Base-by-base conservation (phyloP, 768 basidiomycete species). In the Leucocoprinus birnbaumii region DNA sequence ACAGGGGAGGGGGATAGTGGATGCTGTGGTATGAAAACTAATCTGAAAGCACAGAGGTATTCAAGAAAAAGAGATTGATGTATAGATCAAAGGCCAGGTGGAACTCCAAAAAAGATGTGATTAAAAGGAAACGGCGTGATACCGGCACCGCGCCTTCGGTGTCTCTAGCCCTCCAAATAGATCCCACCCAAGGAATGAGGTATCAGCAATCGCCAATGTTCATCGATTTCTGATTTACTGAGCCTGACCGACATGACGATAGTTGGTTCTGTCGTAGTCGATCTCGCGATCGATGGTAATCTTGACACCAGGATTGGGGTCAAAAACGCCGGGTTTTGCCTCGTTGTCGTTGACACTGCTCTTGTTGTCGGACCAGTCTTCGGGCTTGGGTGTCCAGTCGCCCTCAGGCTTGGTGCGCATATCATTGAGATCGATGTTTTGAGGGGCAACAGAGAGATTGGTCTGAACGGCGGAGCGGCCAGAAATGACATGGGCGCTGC, bases 401-500 rank as follows among this genome's bases (percentile, higher is more conserved):
- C 67, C 72, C 55, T 77, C 77, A 19, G 74, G 72, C 61, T 79
- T 79, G 45, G 71, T 58, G 52, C 74, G 74, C 65, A 83, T 78
- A 47, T 80, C 74, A 60, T 84, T 80, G 47, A 83, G 76, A 10
- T 82, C 84, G 56, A 79, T 75, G 37, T 67, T 31, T 21, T 63
- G 63, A 24, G 66, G 59, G 21, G 53, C 56, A n/a, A 51, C 58
- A 31, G 65, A 63, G 52, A 78, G 70, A 59, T 80, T 76, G n/a
- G 79, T 55, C 19, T 55, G 58, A 18, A 65, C 71, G 35, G 72
- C 77, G 6, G 73, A 77, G 53, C 75, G 80, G 10, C 73, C 73
- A 25, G 76, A 75, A 48, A 79, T 72, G 59, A 80, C 81, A 62
- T 80, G 76, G 13, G 78, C 79, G 5, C 74, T 74, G 59, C 79